Base-by-base conservation (phyloP, 345 rosid species). In the Mercurialis annua region DNA sequence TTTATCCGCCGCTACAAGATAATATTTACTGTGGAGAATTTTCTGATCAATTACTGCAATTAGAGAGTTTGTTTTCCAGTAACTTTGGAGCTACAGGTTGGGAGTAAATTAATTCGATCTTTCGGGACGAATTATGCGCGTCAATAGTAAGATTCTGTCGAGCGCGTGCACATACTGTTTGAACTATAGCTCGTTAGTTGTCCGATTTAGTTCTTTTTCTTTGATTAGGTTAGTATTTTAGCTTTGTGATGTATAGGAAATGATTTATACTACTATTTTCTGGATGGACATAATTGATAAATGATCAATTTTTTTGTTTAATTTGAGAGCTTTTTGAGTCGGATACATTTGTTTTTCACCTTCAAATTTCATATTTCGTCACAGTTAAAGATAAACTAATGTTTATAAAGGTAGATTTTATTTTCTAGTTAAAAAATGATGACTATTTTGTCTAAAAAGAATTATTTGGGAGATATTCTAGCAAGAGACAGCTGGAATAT, bases 1-100 rank as follows among this genome's bases (percentile, higher is more conserved):
- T 30, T 11, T 72, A 50, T 66, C 70, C 70, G 0, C 38, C 66
- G 0, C 38, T 61, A 1, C 44, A 18, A 1, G 70, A 50, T 40
- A 14, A 48, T 8, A 40, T 40, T 40, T 40, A 8, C 8, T 3
- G 47, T 12, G 66, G 48, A 20, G 71, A 61, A 14, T 73, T 73
- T n/a, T 73, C 47, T 1, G 76, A 73, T 66, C 61, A 72, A 26
- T 18, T 72, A 21, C 0, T 60, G 56, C 62, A 42, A 24, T 51
- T 73, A 52, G 76, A 73, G 38, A 66, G 49, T 47, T 60, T 52
- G 34, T 40, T 59, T 21, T 52, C 76, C 31, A 60, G 23, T 55
- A 53, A 53, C 44, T 73, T 73, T 36, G 76, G 62, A 52, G 34
- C 29, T 18, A 43, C 67, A 10, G 18, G 12, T 3, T 61, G 71